phyloP scores from a whole-genome alignment of 2,329 filamentous ascomycete species.

The Ceratocystis huliohia region DNA sequence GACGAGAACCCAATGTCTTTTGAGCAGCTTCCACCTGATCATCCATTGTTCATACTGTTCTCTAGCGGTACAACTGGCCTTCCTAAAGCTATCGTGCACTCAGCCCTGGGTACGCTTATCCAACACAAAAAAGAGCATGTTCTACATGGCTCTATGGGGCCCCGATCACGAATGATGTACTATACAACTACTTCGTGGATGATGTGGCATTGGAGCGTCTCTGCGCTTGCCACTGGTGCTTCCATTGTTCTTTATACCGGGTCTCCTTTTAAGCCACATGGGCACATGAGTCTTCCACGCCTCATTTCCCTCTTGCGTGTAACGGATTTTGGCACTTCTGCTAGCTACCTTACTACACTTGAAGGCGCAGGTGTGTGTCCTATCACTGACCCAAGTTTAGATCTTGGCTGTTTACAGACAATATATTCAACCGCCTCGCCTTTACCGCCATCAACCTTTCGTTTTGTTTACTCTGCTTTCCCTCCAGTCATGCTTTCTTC shows the following conservation, averaged over 20 bases:
- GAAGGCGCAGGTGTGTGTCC: conserved; percentile 58
- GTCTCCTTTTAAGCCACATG: conserved; percentile 71
- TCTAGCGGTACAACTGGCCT: conserved; percentile 77
- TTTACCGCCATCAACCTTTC: conserved; percentile 82
- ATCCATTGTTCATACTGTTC: conserved; percentile 89
- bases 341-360: conserved; percentile 81
- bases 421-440: conserved; percentile 93
- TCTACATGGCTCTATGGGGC: conserved; percentile 68
- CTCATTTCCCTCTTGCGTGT: conserved; percentile 71
- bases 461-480: conserved; percentile 77
- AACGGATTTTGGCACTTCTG: conserved; percentile 89
- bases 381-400: conserved; percentile 36
- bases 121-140: conserved; percentile 97
- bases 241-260: conserved; percentile 85
- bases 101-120: conserved; percentile 73
- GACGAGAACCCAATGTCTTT: conserved; percentile 46
- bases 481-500: conserved; percentile 74
- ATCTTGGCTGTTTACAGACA: conserved; percentile 56
- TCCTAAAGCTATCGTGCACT: conserved; percentile 92
- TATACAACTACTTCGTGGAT: conserved; percentile 96
- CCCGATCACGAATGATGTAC: conserved; percentile 68
- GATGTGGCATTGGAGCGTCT: conserved; percentile 99
- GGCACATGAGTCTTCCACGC: conserved; percentile 67
- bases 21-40: conserved; percentile 66
- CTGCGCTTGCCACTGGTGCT: conserved; percentile 67